Evolutionary conservation across 495 filamentous ascomycete species (phyloP).

Genomic region (Hamigera avellanea): DNA sequence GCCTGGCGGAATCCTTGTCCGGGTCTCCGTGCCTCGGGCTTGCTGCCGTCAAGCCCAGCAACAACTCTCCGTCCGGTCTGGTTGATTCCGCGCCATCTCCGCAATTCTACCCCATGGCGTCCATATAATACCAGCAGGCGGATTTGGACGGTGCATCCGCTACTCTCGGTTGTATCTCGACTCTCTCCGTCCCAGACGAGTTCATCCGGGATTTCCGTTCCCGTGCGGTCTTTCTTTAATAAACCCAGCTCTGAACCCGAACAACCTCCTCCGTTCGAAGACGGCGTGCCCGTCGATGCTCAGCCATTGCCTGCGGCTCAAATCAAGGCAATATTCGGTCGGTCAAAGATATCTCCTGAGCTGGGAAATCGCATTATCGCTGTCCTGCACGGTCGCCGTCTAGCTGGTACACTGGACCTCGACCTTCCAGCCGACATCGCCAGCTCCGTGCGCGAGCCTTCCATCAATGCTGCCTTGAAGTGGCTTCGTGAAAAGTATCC

Average conservation of each 20-base stretch:
- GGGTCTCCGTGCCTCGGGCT: conserved; percentile 22
- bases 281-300: conserved; percentile 4
- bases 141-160: conserved; percentile 3
- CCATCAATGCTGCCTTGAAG: conserved; percentile 40
- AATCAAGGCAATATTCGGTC: conserved; percentile 53
- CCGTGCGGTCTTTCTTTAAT: conserved; percentile 1
- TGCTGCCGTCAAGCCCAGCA: conserved; percentile 10
- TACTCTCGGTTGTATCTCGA: background rate
- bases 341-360: conserved; percentile 26
- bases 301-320: conserved; percentile 37
- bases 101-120: conserved; percentile 12
- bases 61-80: conserved; percentile 7
- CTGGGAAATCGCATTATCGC: conserved; percentile 54
- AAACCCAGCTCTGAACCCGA: background rate
- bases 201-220: background rate
- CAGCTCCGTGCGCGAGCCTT: conserved; percentile 24
- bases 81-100: conserved; percentile 7
- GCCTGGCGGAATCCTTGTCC: conserved; percentile 35
- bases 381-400: conserved; percentile 61
- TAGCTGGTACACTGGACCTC: conserved; percentile 61
- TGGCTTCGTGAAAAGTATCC: conserved; percentile 60
- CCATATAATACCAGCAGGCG: conserved; percentile 11
- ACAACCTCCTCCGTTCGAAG: conserved; percentile 1
- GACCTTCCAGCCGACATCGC: conserved; percentile 30
- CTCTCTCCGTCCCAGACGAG: background rate